Base-by-base conservation (phyloP, 176 grass and related monocot genomes). In the Oryza officinalis region DNA sequence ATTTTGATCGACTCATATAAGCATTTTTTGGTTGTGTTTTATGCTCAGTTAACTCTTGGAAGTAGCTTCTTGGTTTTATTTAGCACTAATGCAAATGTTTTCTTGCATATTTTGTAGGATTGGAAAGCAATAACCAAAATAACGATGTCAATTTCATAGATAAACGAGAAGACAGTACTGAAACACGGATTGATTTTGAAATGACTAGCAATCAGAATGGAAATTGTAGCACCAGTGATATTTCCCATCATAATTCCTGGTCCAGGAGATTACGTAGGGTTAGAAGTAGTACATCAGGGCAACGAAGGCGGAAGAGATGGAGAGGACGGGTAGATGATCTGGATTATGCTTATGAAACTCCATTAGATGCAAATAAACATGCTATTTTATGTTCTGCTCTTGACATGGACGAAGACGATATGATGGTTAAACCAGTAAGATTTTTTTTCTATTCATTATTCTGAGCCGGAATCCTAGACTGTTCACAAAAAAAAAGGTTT, bases 221-320 rank as follows among this genome's bases (percentile, higher is more conserved):
- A 68, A 84, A 90, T 83, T 99, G 93, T 79, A 92, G 89, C 81
- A 94, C 93, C 50, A 99, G 96, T 79, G 87, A 94, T 81, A 69
- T 92, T 57, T 84, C 74, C 64, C 72, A 82, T 83, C 89, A 96
- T 79, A 93, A 96, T 72, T 88, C 89, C 67, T 93, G 65, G 88
- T 94, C 74, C 78, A 96, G 88, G 79, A 85, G 91, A 67, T 84
- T 92, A 73, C 87, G 89, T 27, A 99, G 89, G 83, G 88, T 83
- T 80, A 96, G 96, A 84, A 94, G 86, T 70, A 88, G 83, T 92
- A 67, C 83, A 72, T 89, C 84, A 25, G 87, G 85, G 52, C 87
- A 94, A 61, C 91, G 83, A 87, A 86, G 87, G 63, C 83, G 96
- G 60, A 99, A 96, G 83, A 90, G 93, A 85, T 99, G 96, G 96